Conservation (phyloP, 2,329 filamentous ascomycete species). For the Trichoderma sp. region DNA sequence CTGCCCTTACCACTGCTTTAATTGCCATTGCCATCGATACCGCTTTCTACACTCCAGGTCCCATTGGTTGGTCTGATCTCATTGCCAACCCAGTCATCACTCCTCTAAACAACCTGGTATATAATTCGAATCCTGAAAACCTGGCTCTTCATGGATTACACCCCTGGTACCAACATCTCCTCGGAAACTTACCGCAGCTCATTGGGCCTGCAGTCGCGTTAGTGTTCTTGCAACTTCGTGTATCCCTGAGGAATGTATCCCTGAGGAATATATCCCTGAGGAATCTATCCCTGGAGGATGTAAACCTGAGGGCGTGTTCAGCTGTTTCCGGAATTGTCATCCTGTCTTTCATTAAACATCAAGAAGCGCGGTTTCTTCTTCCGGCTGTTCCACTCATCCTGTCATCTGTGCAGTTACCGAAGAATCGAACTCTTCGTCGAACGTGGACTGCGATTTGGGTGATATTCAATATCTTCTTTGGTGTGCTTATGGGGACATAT, state of each 20-base stretch:
- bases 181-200: conserved; percentile 67
- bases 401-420: conserved; percentile 67
- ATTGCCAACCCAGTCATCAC: conserved; percentile 67
- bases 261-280: conserved; percentile 37
- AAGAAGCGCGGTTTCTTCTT: conserved; percentile 75
- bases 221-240: conserved; percentile 55
- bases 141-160: conserved; percentile 74
- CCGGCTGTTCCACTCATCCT: conserved; percentile 75
- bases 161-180: conserved; percentile 72
- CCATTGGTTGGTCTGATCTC: conserved; percentile 63
- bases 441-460: conserved; percentile 63
- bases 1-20: conserved; percentile 64
- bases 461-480: conserved; percentile 65
- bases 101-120: conserved; percentile 72
- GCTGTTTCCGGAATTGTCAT: conserved; percentile 68
- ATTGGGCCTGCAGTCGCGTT: conserved; percentile 67
- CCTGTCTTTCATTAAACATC: conserved; percentile 72
- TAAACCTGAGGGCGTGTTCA: conserved; percentile 59
- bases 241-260: conserved; percentile 37
- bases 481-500: conserved; percentile 73
- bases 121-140: conserved; percentile 69
- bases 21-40: conserved; percentile 82
- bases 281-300: too few species aligned
- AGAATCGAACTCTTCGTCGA: conserved; percentile 46
- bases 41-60: conserved; percentile 68